phyloP scores from a whole-genome alignment of 768 basidiomycete genomes.

The Leucocoprinus sp. region DNA sequence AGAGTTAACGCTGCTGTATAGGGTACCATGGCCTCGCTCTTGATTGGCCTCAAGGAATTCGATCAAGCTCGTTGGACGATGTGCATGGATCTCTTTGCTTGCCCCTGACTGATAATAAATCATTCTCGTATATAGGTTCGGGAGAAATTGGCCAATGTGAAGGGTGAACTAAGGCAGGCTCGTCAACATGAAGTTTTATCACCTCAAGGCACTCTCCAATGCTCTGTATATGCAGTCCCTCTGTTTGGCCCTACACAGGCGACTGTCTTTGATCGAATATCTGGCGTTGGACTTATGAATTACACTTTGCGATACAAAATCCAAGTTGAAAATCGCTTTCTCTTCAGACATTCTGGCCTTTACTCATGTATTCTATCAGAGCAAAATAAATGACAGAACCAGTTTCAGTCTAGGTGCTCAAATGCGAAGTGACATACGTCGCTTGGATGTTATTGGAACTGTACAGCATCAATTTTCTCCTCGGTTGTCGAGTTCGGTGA shows the following conservation, averaged over 20 bases:
- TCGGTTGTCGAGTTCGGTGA: conserved; percentile 40
- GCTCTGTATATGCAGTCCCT: conserved; percentile 38
- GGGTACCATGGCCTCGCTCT: conserved; percentile 24
- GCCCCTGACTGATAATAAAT: not conserved
- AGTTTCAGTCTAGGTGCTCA: conserved; percentile 27
- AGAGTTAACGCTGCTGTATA: conserved; percentile 9
- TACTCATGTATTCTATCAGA: conserved; percentile 27
- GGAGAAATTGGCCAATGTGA: conserved; percentile 31
- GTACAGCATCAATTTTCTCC: conserved; percentile 74
- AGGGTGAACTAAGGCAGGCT: conserved; percentile 28
- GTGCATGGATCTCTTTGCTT: conserved; percentile 25
- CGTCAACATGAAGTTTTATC: conserved; percentile 31
- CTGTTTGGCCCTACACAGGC: conserved; percentile 11
- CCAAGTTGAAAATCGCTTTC: conserved; percentile 6
- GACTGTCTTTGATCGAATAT: not conserved
- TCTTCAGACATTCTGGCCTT: not conserved
- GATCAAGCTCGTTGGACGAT: conserved; percentile 38
- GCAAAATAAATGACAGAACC: conserved; percentile 38
- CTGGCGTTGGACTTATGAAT: conserved; percentile 1
- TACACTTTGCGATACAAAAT: conserved; percentile 11
- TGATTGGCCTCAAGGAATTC: conserved; percentile 20
- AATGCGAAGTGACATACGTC: conserved; percentile 18
- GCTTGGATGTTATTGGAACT: conserved; percentile 51
- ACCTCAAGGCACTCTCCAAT: conserved; percentile 36
- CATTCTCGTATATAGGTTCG: conserved; percentile 30